Base-by-base conservation (phyloP, 1,139 yeast genomes). In the Hyphopichia pseudoburtonii region DNA sequence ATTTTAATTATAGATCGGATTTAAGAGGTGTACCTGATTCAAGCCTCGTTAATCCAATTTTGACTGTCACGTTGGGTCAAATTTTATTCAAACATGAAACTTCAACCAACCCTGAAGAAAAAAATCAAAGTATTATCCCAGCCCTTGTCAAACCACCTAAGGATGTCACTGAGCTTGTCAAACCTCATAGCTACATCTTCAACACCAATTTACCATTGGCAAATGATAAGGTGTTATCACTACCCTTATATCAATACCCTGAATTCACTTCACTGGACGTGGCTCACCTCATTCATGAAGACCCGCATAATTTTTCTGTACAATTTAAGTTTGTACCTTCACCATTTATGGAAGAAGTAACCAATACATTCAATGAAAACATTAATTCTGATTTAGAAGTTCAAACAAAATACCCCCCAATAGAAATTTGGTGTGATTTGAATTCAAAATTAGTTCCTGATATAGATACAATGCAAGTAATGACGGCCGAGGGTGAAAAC, bases 371-470 rank as follows among this genome's bases (percentile, higher is more conserved):
- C 5, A 14, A 27, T 27, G 15, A n/a, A 16, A 8, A 15, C 5
- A n/a, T 28, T 10, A 28, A 28, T 18, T 3, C 19, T 7, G 18
- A 21, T n/a, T 16, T 23, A n/a, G 15, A 26, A 15, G 45, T 46
- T 11, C 48, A 51, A 32, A 50, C 54, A 39, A 51, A 59, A 34
- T 66, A 66, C 37, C 83, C 84, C 0, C 77, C 81, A 0, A 59
- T 79, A 3, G 84, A 79, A 49, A 57, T 79, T 34, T 76, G 81
- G 78, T 57, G 73, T 36, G 74, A 70, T 32, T 54, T 76, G 36
- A 66, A 68, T 42, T 62, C 60, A 8, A 50, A 55, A 17, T 64
- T 63, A 15, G 56, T 47, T n/a, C 68, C 76, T 1, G 73, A 70
- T 35, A 43, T 64, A 33, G 67, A 64, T 22, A 59, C 74, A 6